Evolutionary conservation across 345 rosid species (phyloP).

Genomic region (Euphorbia lathyris): DNA sequence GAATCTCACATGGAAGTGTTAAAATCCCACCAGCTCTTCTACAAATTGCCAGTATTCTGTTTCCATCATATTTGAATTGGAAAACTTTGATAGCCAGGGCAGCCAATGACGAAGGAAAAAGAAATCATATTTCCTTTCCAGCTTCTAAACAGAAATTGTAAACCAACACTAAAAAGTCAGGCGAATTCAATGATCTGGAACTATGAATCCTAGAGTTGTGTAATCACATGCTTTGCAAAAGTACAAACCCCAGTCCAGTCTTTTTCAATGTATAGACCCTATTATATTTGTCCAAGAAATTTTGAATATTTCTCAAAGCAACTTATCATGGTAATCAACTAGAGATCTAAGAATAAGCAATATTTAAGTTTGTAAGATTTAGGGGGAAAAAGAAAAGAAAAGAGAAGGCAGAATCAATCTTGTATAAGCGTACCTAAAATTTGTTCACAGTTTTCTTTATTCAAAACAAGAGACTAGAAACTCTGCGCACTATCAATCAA

Average conservation of each 20-base stretch:
- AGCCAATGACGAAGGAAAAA: neutral
- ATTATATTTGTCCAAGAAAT: neutral
- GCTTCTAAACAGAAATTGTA: neutral
- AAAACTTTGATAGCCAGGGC: neutral
- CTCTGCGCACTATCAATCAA: neutral
- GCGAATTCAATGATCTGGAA: neutral
- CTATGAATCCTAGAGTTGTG: neutral
- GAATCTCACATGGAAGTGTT: neutral
- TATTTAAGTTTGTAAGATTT: neutral
- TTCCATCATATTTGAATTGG: neutral
- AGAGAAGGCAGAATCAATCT: constrained; percentile 1
- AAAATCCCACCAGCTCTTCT: neutral
- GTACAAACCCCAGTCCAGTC: neutral
- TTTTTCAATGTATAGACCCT: neutral
- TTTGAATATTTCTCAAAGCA: neutral
- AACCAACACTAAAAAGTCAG: neutral
- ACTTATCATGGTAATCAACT: neutral
- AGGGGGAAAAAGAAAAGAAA: neutral
- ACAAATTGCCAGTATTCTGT: neutral
- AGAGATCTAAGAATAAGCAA: neutral
- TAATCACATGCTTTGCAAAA: neutral
- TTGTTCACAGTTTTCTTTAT: neutral
- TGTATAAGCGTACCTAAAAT: neutral
- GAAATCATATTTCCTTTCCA: neutral
- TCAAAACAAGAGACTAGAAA: neutral